These are phyloP conservation scores for Picea abies DNA, from an alignment of 83 land plant genomes.

Conservation along the genomic window DNA sequence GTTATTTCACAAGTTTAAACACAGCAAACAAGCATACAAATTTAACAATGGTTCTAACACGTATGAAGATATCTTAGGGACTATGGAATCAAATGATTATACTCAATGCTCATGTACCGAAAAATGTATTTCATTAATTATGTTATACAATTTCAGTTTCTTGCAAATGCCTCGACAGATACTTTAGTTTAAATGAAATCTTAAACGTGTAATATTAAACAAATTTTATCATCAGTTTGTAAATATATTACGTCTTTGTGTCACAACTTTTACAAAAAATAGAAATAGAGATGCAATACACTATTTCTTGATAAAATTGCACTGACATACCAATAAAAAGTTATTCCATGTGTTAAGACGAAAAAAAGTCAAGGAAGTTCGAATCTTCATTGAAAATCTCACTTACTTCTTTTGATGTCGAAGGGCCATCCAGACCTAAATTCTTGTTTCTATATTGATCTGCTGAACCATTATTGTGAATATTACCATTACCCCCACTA, in stretches of 20 bases:
- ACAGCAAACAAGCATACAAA: not conserved
- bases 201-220: not conserved
- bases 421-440: slow-evolving; percentile 1
- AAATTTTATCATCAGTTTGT: not conserved
- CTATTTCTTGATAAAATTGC: too few species aligned
- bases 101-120: not conserved
- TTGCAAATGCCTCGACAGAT: not conserved
- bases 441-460: slow-evolving; percentile 11
- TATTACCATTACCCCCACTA: not conserved
- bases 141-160: not conserved
- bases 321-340: not conserved
- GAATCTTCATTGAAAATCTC: not conserved
- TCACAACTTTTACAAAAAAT: not conserved
- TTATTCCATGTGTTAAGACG: not conserved
- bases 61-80: not conserved
- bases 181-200: not conserved
- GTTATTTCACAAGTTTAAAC: not conserved
- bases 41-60: not conserved
- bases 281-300: not conserved
- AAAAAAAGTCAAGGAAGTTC: not conserved
- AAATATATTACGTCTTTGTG: not conserved
- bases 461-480: slow-evolving; percentile 6
- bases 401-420: slow-evolving; percentile 11
- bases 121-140: not conserved
- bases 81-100: not conserved